Evolutionary conservation across 495 filamentous ascomycete genomes (phyloP).

Genomic region (Penicillium odoratum): DNA sequence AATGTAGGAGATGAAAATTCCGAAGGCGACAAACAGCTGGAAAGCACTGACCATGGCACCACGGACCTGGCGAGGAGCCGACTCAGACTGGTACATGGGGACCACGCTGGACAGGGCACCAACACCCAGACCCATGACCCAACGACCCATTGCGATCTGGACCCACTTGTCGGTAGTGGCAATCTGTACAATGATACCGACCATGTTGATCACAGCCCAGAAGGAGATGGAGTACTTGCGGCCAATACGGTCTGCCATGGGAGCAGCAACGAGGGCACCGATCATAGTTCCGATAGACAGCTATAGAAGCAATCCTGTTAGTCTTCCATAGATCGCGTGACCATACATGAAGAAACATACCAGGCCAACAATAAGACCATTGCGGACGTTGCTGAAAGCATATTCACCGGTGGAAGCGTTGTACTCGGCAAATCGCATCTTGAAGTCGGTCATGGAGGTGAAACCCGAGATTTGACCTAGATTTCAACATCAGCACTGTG

Average conservation of each 20-base stretch:
- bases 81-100: constrained; percentile 74
- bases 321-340: background rate
- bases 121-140: constrained; percentile 67
- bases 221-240: constrained; percentile 53
- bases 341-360: constrained; percentile 28
- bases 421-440: constrained; percentile 45
- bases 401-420: constrained; percentile 36
- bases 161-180: constrained; percentile 56
- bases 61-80: constrained; percentile 63
- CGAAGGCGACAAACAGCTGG: constrained; percentile 85
- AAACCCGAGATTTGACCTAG: constrained; percentile 59
- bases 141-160: constrained; percentile 54
- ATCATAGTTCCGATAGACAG: constrained; percentile 68
- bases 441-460: constrained; percentile 59
- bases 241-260: constrained; percentile 55
- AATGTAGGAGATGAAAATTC: constrained; percentile 79
- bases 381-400: constrained; percentile 54
- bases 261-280: constrained; percentile 63
- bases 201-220: constrained; percentile 62
- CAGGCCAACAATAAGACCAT: constrained; percentile 58
- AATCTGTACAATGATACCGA: constrained; percentile 70
- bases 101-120: constrained; percentile 69
- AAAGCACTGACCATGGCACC: constrained; percentile 71
- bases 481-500: background rate
- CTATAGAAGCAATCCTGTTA: constrained; percentile 20